These are phyloP conservation scores for Emergomyces pasteurianus DNA, from an alignment of 2,329 filamentous ascomycete genomes.

Conservation along the genomic window DNA sequence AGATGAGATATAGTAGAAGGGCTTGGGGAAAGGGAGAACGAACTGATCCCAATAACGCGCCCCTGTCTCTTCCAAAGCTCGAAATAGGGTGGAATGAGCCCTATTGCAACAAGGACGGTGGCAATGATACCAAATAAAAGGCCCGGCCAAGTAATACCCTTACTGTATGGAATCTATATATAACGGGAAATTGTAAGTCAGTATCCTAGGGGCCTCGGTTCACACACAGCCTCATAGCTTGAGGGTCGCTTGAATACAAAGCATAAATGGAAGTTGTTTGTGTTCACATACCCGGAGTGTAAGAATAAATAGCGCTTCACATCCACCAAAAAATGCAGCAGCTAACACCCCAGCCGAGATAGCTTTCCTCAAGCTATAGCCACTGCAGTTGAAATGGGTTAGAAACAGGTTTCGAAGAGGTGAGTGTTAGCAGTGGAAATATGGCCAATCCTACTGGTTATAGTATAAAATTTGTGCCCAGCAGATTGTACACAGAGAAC, in stretches of 20 bases:
- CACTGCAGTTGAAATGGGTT: conserved; percentile 9
- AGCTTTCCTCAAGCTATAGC: conserved; percentile 37
- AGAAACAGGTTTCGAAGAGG: background rate
- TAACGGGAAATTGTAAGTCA: background rate
- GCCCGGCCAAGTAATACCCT: conserved; percentile 43
- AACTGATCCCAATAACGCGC: conserved; percentile 50
- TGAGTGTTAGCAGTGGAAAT: background rate
- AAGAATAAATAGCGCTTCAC: conserved; percentile 46
- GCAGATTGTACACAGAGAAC: conserved; percentile 36
- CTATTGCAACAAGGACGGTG: conserved; percentile 43
- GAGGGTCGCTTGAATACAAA: background rate
- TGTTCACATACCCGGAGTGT: conserved; percentile 37
- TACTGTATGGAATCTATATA: conserved; percentile 40
- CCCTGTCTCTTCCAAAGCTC: conserved; percentile 52
- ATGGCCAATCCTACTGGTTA: conserved; percentile 28
- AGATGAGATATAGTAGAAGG: background rate
- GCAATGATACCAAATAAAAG: conserved; percentile 47
- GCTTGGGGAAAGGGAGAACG: conserved; percentile 9
- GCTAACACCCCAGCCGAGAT: conserved; percentile 29
- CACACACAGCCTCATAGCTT: no score
- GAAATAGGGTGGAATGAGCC: conserved; percentile 49
- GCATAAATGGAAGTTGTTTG: background rate
- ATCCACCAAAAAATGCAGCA: conserved; percentile 37
- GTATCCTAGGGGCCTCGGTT: background rate
- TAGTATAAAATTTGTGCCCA: conserved; percentile 45